These are phyloP conservation scores for Kregervanrija pseudodelftensis DNA, from an alignment of 805 yeast species.

Conservation along the genomic window DNA sequence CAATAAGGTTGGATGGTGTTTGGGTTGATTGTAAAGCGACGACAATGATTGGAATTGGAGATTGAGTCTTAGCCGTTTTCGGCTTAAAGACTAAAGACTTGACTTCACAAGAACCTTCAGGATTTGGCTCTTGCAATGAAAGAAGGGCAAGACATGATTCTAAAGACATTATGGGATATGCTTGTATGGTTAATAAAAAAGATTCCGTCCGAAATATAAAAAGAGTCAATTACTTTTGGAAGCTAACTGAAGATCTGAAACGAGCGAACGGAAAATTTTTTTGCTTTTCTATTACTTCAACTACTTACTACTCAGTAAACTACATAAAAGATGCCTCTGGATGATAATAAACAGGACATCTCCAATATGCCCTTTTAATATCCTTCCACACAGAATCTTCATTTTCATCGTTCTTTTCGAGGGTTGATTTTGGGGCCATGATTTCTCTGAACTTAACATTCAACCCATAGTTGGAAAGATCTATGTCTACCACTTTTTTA, in stretches of 20 bases:
- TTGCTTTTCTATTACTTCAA: too few species aligned
- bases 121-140: conserved; percentile 48
- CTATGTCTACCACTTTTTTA: conserved; percentile 72
- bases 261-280: too few species aligned
- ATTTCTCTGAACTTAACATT: conserved; percentile 47
- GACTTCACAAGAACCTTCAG: conserved; percentile 46
- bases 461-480: conserved; percentile 74
- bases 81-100: conserved; percentile 86
- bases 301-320: not conserved
- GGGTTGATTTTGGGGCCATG: conserved; percentile 36
- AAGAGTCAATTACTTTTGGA: too few species aligned
- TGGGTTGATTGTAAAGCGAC: conserved; percentile 65
- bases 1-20: conserved; percentile 62
- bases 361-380: conserved; percentile 59
- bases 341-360: conserved; percentile 60
- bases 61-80: conserved; percentile 76
- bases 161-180: conserved; percentile 42
- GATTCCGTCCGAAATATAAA: not conserved
- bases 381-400: conserved; percentile 50
- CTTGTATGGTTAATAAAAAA: not conserved
- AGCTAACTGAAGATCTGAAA: too few species aligned
- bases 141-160: conserved; percentile 63
- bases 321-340: conserved; percentile 46
- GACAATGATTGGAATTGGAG: conserved; percentile 73
- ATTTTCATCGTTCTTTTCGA: conserved; percentile 26